These are phyloP conservation scores for Cordyceps cicadae DNA, from an alignment of 2,329 filamentous ascomycete species.

Conservation along the genomic window DNA sequence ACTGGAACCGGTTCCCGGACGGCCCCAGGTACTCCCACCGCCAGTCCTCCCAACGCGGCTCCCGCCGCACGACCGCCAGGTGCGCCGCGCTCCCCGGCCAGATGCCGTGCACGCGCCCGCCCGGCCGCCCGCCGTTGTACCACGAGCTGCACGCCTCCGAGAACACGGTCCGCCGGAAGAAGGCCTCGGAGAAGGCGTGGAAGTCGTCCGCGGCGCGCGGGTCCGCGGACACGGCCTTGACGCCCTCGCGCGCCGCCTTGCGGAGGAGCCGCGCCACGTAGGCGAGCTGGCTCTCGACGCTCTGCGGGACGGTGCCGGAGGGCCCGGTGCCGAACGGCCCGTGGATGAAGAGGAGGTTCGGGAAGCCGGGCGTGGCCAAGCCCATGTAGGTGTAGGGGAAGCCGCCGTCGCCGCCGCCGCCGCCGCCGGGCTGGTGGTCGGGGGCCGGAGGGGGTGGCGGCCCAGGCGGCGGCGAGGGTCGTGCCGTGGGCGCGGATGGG, in stretches of 20 bases:
- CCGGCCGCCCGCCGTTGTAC: constrained; percentile 60
- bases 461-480: constrained; percentile 50
- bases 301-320: constrained; percentile 59
- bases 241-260: constrained; percentile 58
- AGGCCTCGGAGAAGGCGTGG: constrained; percentile 48
- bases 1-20: constrained; percentile 46
- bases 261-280: constrained; percentile 60
- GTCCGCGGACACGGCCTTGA: constrained; percentile 51
- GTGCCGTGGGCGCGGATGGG: constrained; percentile 46
- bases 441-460: too few relatives aligned
- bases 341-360: constrained; percentile 57
- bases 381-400: constrained; percentile 63
- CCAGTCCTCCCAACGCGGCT: constrained; percentile 50
- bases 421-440: too few relatives aligned
- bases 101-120: constrained; percentile 55
- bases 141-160: constrained; percentile 59
- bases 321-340: constrained; percentile 53
- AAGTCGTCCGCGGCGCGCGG: constrained; percentile 56
- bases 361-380: constrained; percentile 54
- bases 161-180: constrained; percentile 47
- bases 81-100: constrained; percentile 63
- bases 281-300: constrained; percentile 56
- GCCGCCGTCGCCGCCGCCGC: constrained; percentile 35
- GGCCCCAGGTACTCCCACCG: constrained; percentile 38
- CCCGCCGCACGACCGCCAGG: constrained; percentile 46